Evolutionary conservation across 1,284 basidiomycete species (phyloP).

Genomic region (Gymnopus androsaceus): DNA sequence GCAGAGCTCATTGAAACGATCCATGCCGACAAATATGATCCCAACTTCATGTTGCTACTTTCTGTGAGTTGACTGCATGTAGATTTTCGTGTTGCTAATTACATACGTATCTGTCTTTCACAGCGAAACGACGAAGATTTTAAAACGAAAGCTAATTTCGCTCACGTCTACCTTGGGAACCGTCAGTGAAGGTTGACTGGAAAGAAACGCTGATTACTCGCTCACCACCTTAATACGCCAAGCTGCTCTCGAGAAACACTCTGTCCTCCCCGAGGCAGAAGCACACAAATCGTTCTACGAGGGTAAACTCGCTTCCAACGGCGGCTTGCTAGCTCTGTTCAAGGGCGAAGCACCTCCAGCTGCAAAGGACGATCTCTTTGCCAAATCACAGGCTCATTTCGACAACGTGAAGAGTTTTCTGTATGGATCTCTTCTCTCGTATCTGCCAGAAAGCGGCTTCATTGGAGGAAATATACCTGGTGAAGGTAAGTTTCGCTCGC

Average conservation of each 20-base stretch:
- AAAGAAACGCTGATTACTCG: not conserved
- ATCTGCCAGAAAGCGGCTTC: slow-evolving; percentile 47
- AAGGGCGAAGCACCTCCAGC: slow-evolving; percentile 39
- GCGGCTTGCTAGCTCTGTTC: slow-evolving; percentile 47
- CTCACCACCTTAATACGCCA: slow-evolving; percentile 32
- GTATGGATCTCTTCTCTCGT: slow-evolving; percentile 39
- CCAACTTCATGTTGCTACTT: slow-evolving; percentile 55
- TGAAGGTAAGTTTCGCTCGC: slow-evolving; percentile 26
- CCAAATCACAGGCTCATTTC: slow-evolving; percentile 42
- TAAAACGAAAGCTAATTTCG: slow-evolving; percentile 38
- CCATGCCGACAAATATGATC: slow-evolving; percentile 58
- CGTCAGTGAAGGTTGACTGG: slow-evolving; percentile 42
- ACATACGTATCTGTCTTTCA: not conserved
- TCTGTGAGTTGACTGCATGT: slow-evolving; percentile 36
- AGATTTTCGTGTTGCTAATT: not conserved
- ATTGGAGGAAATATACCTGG: slow-evolving; percentile 49
- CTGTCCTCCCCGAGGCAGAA: slow-evolving; percentile 42
- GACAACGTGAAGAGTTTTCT: slow-evolving; percentile 40
- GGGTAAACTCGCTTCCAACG: slow-evolving; percentile 50
- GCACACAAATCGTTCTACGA: slow-evolving; percentile 55
- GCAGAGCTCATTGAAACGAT: slow-evolving; percentile 44
- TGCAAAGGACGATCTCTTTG: slow-evolving; percentile 43
- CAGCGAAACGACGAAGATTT: slow-evolving; percentile 57
- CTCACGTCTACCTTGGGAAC: slow-evolving; percentile 39
- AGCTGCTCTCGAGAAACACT: slow-evolving; percentile 43